Base-by-base conservation (phyloP, 345 rosid genomes). In the Eucalyptus microcorys region DNA sequence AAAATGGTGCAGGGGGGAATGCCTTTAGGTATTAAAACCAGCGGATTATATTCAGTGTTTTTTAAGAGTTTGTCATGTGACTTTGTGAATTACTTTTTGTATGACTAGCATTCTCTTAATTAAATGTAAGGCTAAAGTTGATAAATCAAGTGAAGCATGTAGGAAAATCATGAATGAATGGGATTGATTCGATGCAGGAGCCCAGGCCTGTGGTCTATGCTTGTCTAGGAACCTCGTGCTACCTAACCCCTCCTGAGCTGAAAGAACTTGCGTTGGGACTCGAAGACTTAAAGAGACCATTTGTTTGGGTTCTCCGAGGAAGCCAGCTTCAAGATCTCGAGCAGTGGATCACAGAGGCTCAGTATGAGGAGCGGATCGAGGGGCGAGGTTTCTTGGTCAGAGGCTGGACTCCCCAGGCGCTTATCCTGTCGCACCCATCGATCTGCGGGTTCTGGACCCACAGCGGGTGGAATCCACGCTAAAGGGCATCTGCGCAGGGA, bases 401-500 rank as follows among this genome's bases (percentile, higher is more conserved):
- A 1, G 94, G 91, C 16, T 92, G 94, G 93, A 93, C 93, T 8
- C 93, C 94, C 4, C 92, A 93, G 48, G 90, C 92, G 7, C 30
- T 89, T 27, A 91, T 92, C 45, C 45, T 93, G 52, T 91, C 93
- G 8, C 94, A 93, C 81, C 59, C 48, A 1, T 84, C 93, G 50
- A 64, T 92, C 6, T 92, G 93, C 26, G 93, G 88, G 7, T 92
- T 93, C 61, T 48, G 92, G 55, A 92, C 92, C 9, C 94, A 93
- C 52, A 89, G 92, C 32, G 94, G 94, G 5, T 93, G 93, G 93
- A 93, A 93, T 93, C 92, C 17, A 91, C 89, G 5, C 48, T 90
- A 1, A 92, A 91, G 81, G 89, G 87, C 15, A 80, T 92, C 40
- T 26, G 89, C 14, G 84, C 92, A 2, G 93, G 93, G 3, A 57